phyloP scores from a whole-genome alignment of 371 early-diverging fungal species.

The Mucor lusitanicus region DNA sequence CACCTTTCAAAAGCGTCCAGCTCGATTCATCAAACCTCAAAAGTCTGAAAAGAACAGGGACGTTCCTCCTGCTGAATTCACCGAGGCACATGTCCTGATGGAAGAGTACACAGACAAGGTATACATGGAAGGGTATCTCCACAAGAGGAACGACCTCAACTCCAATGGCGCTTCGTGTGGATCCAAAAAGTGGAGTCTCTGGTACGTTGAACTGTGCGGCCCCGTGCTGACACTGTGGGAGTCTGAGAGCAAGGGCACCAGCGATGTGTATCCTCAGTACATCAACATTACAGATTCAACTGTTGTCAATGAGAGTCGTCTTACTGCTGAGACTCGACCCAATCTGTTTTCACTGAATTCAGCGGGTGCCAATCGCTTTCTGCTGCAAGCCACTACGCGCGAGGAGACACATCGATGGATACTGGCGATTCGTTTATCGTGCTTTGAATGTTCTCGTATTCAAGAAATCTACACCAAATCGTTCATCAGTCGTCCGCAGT shows the following conservation, averaged over 20 bases:
- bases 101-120: conserved; percentile 63
- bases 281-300: conserved; percentile 72
- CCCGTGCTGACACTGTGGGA: conserved; percentile 67
- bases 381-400: conserved; percentile 53
- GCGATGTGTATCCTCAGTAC: conserved; percentile 53
- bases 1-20: conserved; percentile 33
- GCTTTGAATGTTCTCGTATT: conserved; percentile 73
- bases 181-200: conserved; percentile 61
- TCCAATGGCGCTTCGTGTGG: conserved; percentile 56
- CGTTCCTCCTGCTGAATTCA: conserved; percentile 14
- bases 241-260: conserved; percentile 21
- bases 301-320: conserved; percentile 47
- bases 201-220: conserved; percentile 73
- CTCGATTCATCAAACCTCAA: conserved; percentile 40
- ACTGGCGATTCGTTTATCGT: conserved; percentile 60
- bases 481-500: conserved; percentile 50
- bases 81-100: conserved; percentile 37
- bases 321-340: conserved; percentile 35
- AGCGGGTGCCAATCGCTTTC: conserved; percentile 67
- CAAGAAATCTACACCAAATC: conserved; percentile 76
- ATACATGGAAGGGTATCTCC: conserved; percentile 69
- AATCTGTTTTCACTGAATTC: conserved; percentile 64
- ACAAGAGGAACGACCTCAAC: conserved; percentile 61
- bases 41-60: conserved; percentile 6
- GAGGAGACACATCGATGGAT: conserved; percentile 24